Evolutionary conservation across 1,284 basidiomycete species (phyloP), one percentile per base, ranked within the genome.

Genomic region (Salmacisia buchloeana): DNA sequence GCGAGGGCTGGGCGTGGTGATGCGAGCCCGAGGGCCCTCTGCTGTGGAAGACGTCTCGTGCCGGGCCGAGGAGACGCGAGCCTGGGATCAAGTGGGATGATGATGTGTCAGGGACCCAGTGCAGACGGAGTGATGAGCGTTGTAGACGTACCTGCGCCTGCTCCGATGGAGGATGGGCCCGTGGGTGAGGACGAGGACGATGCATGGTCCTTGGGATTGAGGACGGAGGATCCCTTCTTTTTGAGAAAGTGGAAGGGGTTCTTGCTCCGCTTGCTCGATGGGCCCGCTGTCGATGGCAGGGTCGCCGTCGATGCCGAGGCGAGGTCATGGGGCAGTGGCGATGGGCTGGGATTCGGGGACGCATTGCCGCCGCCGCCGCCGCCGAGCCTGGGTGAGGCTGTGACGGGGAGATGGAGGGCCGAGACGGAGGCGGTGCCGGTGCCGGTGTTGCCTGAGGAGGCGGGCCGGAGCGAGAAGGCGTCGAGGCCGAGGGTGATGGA

Each of bases 231-330:
- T 7, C 49, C 49, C 64, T 75, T 75, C 67, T 75, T 75, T 29
- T 70, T 71, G 34, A 75, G 63, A 58, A 75, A 75, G 33, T 68
- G 66, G 34, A 75, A 71, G 1, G 73, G 73, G 33, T 75, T 75
- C 63, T 72, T 69, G 45, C 71, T 67, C 58, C 64, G 69, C 41
- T 69, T 71, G 4, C 18, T 27, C 3, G 29, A 27, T 6, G 41
- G 18, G 7, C 1, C 41, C 41, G 49, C 49, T 33, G 29, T 62
- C 58, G 15, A 43, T 46, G 23, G 62, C 36, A 27, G 63, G 61
- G 31, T 61, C 45, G 33, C 67, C 60, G 36, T 63, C n/a, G n/a
- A n/a, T n/a, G n/a, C n/a, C n/a, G n/a, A n/a, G n/a, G n/a, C n/a
- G n/a, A n/a, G n/a, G n/a, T n/a, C n/a, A n/a, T n/a, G n/a, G n/a